phyloP scores from a whole-genome alignment of 2,329 filamentous ascomycete species.

The Aspergillus eucalypticola region DNA sequence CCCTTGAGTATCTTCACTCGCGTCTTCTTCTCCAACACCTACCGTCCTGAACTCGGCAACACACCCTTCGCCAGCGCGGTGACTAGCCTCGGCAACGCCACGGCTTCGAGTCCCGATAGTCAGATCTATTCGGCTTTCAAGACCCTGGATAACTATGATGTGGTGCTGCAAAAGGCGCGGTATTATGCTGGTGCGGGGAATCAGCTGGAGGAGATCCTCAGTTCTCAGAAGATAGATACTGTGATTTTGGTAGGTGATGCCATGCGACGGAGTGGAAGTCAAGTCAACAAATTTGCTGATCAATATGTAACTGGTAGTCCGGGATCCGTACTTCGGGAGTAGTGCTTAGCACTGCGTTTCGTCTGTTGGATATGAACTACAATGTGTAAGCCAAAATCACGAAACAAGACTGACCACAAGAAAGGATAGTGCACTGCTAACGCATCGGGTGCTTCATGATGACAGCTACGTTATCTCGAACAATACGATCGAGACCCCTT shows the following conservation, averaged over 20 bases:
- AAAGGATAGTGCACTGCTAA: not conserved
- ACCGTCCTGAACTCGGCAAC: slow-evolving; percentile 1
- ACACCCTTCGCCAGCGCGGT: not conserved
- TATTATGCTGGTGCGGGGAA: slow-evolving; percentile 11
- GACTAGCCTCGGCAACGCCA: slow-evolving; percentile 3
- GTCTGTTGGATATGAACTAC: slow-evolving; percentile 11
- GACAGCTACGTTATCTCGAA: slow-evolving; percentile 3
- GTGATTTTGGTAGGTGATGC: slow-evolving; percentile 1
- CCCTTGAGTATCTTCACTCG: slow-evolving; percentile 10
- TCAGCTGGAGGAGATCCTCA: slow-evolving; percentile 10
- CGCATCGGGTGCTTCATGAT: not conserved
- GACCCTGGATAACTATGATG: not conserved
- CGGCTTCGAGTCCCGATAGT: not conserved
- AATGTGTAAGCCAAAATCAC: slow-evolving; percentile 2
- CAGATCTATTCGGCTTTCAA: slow-evolving; percentile 1
- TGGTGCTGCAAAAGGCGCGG: slow-evolving; percentile 5
- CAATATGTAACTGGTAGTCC: not conserved
- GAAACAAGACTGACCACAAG: no score
- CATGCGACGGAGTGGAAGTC: not conserved
- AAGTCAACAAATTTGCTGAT: not conserved
- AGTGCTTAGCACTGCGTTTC: slow-evolving; percentile 6
- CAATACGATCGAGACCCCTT: not conserved
- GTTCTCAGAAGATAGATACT: not conserved
- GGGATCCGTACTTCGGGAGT: slow-evolving; percentile 10
- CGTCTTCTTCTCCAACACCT: slow-evolving; percentile 7